Percentiles rank a stretch among this genome's conserved stretches.
Evolutionary conservation across 805 yeast species (phyloP).

Genomic region (Suhomyces vadensis): DNA sequence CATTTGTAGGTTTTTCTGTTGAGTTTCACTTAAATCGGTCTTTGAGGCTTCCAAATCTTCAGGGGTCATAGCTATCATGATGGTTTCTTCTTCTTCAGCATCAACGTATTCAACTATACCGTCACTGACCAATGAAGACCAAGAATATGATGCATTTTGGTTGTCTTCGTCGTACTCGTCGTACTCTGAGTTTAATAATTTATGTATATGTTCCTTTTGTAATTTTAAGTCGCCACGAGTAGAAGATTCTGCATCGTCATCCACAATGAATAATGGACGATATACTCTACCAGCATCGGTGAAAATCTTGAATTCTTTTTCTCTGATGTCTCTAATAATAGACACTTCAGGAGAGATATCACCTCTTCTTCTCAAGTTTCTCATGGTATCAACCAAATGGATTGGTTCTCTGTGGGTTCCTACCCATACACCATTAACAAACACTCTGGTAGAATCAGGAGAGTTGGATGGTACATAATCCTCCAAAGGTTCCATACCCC

Average conservation of each 20-base stretch:
- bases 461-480: conserved; percentile 92
- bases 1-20: conserved; percentile 44
- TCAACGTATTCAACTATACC: conserved; percentile 96
- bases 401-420: conserved; percentile 98
- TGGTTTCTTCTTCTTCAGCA: conserved; percentile 98
- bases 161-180: conserved; percentile 61
- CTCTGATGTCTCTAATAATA: conserved; percentile 94
- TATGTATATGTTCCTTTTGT: conserved; percentile 79
- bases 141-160: conserved; percentile 59
- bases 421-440: conserved; percentile 99
- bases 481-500: conserved; percentile 99
- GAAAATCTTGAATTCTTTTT: conserved; percentile 91
- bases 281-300: conserved; percentile 99
- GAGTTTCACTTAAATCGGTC: conserved; percentile 41
- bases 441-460: conserved; percentile 89
- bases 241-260: conserved; percentile 72
- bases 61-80: conserved; percentile 98
- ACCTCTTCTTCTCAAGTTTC: conserved; percentile 89
- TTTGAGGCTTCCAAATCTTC: conserved; percentile 82
- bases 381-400: conserved; percentile 85
- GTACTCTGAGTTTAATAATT: conserved; percentile 61
- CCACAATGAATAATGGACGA: conserved; percentile 93
- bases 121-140: conserved; percentile 78
- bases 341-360: conserved; percentile 96
- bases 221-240: conserved; percentile 77